These are phyloP conservation scores for Aspergillus caelatus DNA, from an alignment of 2,329 filamentous ascomycete genomes.

Conservation along the genomic window DNA sequence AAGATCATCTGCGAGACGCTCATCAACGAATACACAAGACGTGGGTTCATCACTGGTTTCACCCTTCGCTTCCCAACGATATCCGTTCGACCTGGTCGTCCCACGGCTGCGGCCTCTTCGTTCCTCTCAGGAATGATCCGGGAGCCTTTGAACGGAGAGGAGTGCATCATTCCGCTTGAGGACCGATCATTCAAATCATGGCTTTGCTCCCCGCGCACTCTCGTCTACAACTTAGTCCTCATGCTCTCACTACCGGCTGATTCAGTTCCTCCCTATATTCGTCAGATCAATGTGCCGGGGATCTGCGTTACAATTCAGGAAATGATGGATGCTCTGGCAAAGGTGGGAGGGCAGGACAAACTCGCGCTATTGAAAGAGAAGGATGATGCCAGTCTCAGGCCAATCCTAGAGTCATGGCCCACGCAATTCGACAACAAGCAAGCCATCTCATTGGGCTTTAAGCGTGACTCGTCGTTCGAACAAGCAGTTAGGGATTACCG, in stretches of 20 bases:
- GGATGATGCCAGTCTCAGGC: conserved; percentile 53
- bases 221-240: conserved; percentile 58
- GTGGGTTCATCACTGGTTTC: conserved; percentile 61
- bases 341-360: conserved; percentile 58
- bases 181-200: conserved; percentile 55
- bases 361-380: conserved; percentile 56
- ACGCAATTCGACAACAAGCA: conserved; percentile 57
- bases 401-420: conserved; percentile 61
- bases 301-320: conserved; percentile 56
- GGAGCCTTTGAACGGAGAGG: conserved; percentile 61
- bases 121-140: conserved; percentile 67
- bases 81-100: conserved; percentile 62
- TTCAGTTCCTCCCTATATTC: conserved; percentile 46
- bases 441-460: conserved; percentile 55
- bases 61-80: conserved; percentile 64
- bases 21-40: conserved; percentile 65
- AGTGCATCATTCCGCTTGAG: conserved; percentile 57
- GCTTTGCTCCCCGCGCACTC: conserved; percentile 56
- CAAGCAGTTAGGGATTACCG: conserved; percentile 60
- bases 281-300: conserved; percentile 62
- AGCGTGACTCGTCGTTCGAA: conserved; percentile 56
- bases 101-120: conserved; percentile 64
- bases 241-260: conserved; percentile 49
- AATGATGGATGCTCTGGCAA: conserved; percentile 59
- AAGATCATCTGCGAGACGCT: conserved; percentile 66